phyloP scores from a whole-genome alignment of 768 basidiomycete species.

The Termitomyces titanicus region DNA sequence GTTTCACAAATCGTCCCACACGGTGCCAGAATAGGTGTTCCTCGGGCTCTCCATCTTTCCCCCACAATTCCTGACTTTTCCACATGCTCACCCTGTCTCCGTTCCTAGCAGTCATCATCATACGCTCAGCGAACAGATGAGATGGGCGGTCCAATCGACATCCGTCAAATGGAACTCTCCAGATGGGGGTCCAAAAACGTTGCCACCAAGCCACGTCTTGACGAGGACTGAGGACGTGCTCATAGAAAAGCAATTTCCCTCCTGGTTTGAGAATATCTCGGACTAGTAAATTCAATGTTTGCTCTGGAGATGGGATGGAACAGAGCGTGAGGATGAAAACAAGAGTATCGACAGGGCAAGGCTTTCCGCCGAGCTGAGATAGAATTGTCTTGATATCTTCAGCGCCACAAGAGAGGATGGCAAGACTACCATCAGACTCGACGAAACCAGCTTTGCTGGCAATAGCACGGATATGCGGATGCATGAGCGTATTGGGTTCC shows the following conservation, averaged over 20 bases:
- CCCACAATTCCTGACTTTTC: slow-evolving; percentile 43
- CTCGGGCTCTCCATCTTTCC: slow-evolving; percentile 47
- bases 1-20: slow-evolving; percentile 54
- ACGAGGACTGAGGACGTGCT: slow-evolving; percentile 59
- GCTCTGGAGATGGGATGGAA: slow-evolving; percentile 53
- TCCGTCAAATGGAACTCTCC: slow-evolving; percentile 57
- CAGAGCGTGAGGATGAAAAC: slow-evolving; percentile 66
- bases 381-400: slow-evolving; percentile 52
- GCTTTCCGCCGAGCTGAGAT: slow-evolving; percentile 21
- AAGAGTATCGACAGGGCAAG: slow-evolving; percentile 50
- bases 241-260: slow-evolving; percentile 63
- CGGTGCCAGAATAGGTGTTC: slow-evolving; percentile 62
- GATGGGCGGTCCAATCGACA: slow-evolving; percentile 61
- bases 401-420: slow-evolving; percentile 62
- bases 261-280: slow-evolving; percentile 57
- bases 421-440: slow-evolving; percentile 36
- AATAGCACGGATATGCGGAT: slow-evolving; percentile 43
- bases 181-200: slow-evolving; percentile 67
- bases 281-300: slow-evolving; percentile 42
- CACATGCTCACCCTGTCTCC: slow-evolving; percentile 36
- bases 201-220: slow-evolving; percentile 70
- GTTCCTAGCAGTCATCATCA: slow-evolving; percentile 22
- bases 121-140: slow-evolving; percentile 40
- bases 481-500: slow-evolving; percentile 69
- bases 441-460: slow-evolving; percentile 50